Conservation (phyloP, 2,329 filamentous ascomycete species). For the Verticillium nonalfalfae region DNA sequence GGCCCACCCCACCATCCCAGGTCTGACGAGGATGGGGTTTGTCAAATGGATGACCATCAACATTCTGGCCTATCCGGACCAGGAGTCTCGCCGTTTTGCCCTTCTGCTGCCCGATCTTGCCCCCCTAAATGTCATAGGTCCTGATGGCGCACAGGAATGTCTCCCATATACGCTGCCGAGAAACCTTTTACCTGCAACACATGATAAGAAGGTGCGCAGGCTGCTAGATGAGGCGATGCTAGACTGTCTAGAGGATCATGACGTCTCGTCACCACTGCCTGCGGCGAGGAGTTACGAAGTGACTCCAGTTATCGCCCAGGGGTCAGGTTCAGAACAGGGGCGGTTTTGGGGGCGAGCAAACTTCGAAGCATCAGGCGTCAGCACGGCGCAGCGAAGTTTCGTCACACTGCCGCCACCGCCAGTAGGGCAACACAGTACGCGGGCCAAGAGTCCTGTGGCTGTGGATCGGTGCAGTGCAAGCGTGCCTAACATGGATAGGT, state of each 20-base stretch:
- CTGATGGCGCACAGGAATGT: conserved; percentile 60
- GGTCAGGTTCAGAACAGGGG: neutral
- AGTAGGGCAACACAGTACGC: neutral
- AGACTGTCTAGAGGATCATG: conserved; percentile 25
- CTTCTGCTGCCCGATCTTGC: conserved; percentile 65
- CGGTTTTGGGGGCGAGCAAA: neutral
- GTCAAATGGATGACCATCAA: conserved; percentile 65
- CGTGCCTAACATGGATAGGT: neutral
- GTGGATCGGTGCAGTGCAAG: neutral
- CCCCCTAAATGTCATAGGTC: conserved; percentile 32
- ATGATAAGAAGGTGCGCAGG: conserved; percentile 51
- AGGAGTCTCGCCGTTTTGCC: conserved; percentile 64
- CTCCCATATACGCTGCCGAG: conserved; percentile 76
- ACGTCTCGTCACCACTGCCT: neutral
- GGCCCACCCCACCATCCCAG: conserved; percentile 53
- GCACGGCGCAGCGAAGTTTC: neutral
- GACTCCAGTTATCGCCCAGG: neutral
- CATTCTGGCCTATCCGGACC: conserved; percentile 69
- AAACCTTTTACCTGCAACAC: conserved; percentile 58
- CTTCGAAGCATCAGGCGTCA: neutral
- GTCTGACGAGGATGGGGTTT: conserved; percentile 62
- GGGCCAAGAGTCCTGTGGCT: neutral
- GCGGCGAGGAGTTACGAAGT: neutral
- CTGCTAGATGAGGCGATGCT: conserved; percentile 55
- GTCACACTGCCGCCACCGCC: neutral